phyloP scores from a whole-genome alignment of 345 rosid genomes.

The Dipteronia sinensis region DNA sequence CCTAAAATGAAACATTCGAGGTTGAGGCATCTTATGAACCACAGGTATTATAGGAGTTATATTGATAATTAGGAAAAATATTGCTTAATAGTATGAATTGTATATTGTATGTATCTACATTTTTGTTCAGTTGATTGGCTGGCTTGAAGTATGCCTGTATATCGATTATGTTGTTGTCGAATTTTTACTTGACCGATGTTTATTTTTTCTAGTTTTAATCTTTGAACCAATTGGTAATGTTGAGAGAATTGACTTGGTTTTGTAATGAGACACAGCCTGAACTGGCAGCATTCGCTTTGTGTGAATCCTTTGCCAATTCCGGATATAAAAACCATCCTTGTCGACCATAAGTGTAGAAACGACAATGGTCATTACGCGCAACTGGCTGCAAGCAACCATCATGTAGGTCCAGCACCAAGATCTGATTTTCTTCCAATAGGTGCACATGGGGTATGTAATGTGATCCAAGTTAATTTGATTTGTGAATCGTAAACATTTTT shows the following conservation, averaged over 20 bases:
- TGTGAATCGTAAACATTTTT: background rate
- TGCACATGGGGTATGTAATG: constrained; percentile 34
- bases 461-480: background rate
- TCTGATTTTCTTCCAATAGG: constrained; percentile 28
- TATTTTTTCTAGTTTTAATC: background rate
- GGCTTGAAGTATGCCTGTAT: background rate
- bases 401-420: constrained; percentile 22
- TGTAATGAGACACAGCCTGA: constrained; percentile 42
- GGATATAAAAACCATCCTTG: constrained; percentile 41
- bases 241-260: constrained; percentile 5
- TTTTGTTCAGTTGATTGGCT: background rate
- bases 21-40: constrained; percentile 38
- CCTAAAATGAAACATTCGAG: constrained; percentile 39
- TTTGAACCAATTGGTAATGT: background rate
- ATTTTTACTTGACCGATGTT: background rate
- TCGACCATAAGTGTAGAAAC: constrained; percentile 42
- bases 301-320: constrained; percentile 38
- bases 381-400: constrained; percentile 28
- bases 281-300: constrained; percentile 52
- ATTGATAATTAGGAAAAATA: background rate
- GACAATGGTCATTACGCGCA: constrained; percentile 28
- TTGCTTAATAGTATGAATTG: background rate
- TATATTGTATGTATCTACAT: background rate
- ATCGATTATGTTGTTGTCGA: background rate
- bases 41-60: constrained; percentile 31